phyloP scores from a whole-genome alignment of 148 eudicot species.

The Dysphania ambrosioides region DNA sequence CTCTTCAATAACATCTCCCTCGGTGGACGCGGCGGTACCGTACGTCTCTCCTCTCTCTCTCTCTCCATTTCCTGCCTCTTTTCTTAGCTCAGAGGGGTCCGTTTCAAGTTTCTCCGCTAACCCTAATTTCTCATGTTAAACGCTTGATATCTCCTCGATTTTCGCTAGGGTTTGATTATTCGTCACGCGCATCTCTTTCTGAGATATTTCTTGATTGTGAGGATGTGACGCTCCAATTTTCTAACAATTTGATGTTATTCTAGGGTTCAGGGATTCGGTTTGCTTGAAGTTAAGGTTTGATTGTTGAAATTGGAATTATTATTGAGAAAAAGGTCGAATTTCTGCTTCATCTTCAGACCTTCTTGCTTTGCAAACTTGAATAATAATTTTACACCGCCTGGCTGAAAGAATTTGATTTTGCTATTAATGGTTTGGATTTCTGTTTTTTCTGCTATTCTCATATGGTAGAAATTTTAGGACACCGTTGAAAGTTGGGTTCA shows the following conservation, averaged over 20 bases:
- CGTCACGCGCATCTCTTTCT: not conserved
- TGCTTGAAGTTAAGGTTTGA: slow-evolving; percentile 5
- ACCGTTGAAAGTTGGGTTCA: too few species aligned
- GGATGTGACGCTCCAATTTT: not conserved
- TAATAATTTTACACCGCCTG: not conserved
- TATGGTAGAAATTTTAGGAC: too few species aligned
- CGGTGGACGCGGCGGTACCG: slow-evolving; percentile 93
- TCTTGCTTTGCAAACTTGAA: not conserved
- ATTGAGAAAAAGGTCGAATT: not conserved
- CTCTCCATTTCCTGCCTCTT: not conserved
- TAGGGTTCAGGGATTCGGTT: not conserved
- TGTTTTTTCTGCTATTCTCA: not conserved
- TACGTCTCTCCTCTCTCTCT: slow-evolving; percentile 29
- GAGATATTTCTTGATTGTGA: not conserved
- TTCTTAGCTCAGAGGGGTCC: not conserved
- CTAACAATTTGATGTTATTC: not conserved
- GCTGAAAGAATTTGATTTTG: not conserved
- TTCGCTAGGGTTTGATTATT: slow-evolving; percentile 1
- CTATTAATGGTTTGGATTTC: not conserved
- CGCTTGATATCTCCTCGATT: not conserved
- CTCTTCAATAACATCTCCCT: slow-evolving; percentile 77
- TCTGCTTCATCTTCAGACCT: not conserved
- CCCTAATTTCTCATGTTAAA: slow-evolving; percentile 21
- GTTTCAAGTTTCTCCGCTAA: slow-evolving; percentile 15
- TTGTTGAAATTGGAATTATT: not conserved